These are phyloP conservation scores for Acer negundo DNA, from an alignment of 345 rosid species.

Conservation along the genomic window DNA sequence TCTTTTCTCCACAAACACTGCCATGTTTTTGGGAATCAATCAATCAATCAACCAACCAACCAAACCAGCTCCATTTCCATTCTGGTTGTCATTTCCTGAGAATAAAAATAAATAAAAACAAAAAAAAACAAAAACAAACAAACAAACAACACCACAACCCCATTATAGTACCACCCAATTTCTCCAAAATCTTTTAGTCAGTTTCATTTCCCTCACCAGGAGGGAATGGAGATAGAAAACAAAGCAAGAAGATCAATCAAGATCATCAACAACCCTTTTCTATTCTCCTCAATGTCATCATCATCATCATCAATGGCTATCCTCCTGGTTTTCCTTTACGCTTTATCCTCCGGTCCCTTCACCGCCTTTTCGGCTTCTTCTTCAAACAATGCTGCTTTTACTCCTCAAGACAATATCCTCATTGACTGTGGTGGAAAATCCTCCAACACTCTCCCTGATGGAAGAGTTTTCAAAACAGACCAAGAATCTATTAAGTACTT, in stretches of 20 bases:
- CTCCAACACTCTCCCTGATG: slow-evolving; percentile 50
- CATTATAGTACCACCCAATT: slow-evolving; percentile 10
- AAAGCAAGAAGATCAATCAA: slow-evolving; percentile 12
- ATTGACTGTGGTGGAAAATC: slow-evolving; percentile 60
- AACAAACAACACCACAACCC: background rate
- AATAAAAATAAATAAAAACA: no score
- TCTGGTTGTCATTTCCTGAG: slow-evolving; percentile 24
- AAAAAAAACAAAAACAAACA: background rate
- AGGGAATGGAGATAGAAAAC: slow-evolving; percentile 61
- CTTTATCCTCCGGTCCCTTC: slow-evolving; percentile 5
- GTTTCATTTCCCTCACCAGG: slow-evolving; percentile 28
- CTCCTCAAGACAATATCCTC: slow-evolving; percentile 59
- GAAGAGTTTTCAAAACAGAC: slow-evolving; percentile 65
- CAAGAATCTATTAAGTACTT: slow-evolving; percentile 45
- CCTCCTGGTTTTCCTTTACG: slow-evolving; percentile 44
- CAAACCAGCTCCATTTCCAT: background rate
- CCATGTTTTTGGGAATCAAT: background rate
- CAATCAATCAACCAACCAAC: background rate
- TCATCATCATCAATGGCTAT: slow-evolving; percentile 39
- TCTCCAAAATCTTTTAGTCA: slow-evolving; percentile 2
- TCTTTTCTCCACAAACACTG: slow-evolving; percentile 22
- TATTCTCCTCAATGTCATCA: slow-evolving; percentile 27
- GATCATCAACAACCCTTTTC: slow-evolving; percentile 23
- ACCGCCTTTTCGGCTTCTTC: background rate
- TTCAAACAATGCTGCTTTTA: slow-evolving; percentile 17